These are phyloP conservation scores for Nigrograna mackinnonii DNA, from an alignment of 2,329 filamentous ascomycete species.

Conservation along the genomic window DNA sequence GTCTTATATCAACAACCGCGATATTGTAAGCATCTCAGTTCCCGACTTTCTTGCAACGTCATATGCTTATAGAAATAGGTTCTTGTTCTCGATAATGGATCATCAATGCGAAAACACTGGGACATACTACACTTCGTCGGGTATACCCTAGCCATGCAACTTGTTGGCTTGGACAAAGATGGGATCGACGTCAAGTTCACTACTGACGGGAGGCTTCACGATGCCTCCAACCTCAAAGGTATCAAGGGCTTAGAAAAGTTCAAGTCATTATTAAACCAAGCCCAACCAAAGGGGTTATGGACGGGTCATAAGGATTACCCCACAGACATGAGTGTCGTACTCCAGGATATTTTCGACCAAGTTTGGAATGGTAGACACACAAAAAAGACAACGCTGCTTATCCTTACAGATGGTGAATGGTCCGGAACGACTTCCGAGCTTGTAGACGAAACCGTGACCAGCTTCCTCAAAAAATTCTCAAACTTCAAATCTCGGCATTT, in stretches of 20 bases:
- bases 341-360: conserved; percentile 6
- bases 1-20: conserved; percentile 8
- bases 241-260: too few species aligned
- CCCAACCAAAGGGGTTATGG: too few species aligned
- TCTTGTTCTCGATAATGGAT: conserved; percentile 19
- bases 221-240: too few species aligned
- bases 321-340: conserved; percentile 3
- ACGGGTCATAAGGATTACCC: too few species aligned
- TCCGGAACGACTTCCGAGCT: background rate
- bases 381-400: conserved; percentile 12
- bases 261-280: too few species aligned
- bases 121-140: conserved; percentile 14
- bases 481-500: conserved; percentile 10
- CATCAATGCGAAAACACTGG: conserved; percentile 16
- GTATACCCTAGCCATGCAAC: conserved; percentile 15
- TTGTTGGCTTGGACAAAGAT: conserved; percentile 15
- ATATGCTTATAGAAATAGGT: conserved; percentile 11
- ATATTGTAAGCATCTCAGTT: conserved; percentile 12
- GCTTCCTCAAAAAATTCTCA: conserved; percentile 6
- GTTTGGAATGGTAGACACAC: conserved; percentile 1
- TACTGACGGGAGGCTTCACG: too few species aligned
- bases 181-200: conserved; percentile 21
- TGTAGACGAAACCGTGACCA: conserved; percentile 7
- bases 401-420: conserved; percentile 25
- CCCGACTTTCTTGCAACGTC: background rate